Base-by-base conservation (phyloP, 345 rosid species). In the Hypericum androsaemum region DNA sequence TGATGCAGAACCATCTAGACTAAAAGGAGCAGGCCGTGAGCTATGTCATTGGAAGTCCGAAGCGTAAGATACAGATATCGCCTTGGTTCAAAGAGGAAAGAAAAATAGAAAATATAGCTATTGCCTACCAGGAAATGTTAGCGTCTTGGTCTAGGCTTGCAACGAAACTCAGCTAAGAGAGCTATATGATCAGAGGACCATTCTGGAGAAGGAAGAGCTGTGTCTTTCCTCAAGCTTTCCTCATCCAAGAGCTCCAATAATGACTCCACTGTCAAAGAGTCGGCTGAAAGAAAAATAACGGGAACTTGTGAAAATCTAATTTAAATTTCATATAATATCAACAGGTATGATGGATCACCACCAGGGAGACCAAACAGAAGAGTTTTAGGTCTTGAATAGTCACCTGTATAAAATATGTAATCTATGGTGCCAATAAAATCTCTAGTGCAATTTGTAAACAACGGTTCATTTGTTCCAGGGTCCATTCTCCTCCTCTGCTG, bases 151-250 rank as follows among this genome's bases (percentile, higher is more conserved):
- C 88, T 92, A 8, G 90, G 86, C 75, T 78, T 77, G 86, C 90
- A 88, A 58, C 90, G 89, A 64, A 92, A 92, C 74, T 88, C 97
- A 8, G 95, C 97, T 65, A 92, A 65, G 14, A 92, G 92, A 44
- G 99, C 99, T 64, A 81, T 77, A 68, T 92, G 97, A 88, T 88
- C 90, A 28, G 99, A 92, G 49, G 99, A 92, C 97, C 99, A 92
- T 62, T 92, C 97, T 6, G 99, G 97, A 48, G 99, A 92, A 52
- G 97, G 99, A 75, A 92, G 99, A 17, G 94, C 99, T 5, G 99
- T 92, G 69, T 92, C 97, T 74, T 92, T 92, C 71, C 95, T 88
- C 67, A 92, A 77, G 80, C 85, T 79, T 51, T 88, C 99, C 76
- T 92, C 99, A 65, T 88, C 97, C 87, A 92, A 63, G 57, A 92